A percentile compares a stretch with the other conserved stretches of the same genome.
Evolutionary conservation across 495 filamentous ascomycete genomes (phyloP).

Genomic region (Hypoxylon trugodes): DNA sequence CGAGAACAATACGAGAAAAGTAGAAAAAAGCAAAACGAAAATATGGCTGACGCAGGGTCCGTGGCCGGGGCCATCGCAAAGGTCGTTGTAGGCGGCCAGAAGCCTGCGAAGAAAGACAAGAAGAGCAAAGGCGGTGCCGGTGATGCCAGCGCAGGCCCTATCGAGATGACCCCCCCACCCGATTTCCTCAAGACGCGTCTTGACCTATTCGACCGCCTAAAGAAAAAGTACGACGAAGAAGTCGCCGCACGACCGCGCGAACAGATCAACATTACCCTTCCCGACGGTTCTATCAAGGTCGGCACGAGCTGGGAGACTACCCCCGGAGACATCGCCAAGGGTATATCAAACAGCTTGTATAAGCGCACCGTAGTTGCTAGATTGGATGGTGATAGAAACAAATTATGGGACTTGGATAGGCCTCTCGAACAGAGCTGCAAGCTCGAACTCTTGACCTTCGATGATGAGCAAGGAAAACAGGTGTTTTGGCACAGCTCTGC

Average conservation of each 20-base stretch:
- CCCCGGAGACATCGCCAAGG: slow-evolving; percentile 69
- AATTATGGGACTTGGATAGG: slow-evolving; percentile 90
- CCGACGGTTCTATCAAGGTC: slow-evolving; percentile 65
- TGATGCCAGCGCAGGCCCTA: slow-evolving; percentile 44
- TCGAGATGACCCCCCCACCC: slow-evolving; percentile 73
- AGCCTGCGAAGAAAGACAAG: slow-evolving; percentile 60
- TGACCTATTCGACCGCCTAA: slow-evolving; percentile 85
- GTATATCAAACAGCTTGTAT: slow-evolving; percentile 73
- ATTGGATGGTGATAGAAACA: slow-evolving; percentile 69
- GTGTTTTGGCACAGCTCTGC: slow-evolving; percentile 96
- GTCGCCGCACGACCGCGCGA: slow-evolving; percentile 70
- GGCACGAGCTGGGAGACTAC: slow-evolving; percentile 79
- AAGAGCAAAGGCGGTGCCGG: slow-evolving; percentile 55
- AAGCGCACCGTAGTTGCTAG: slow-evolving; percentile 83
- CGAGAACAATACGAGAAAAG: not conserved
- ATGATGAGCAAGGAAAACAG: slow-evolving; percentile 80
- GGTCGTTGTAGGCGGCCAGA: slow-evolving; percentile 53
- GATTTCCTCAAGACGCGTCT: slow-evolving; percentile 86
- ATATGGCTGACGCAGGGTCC: slow-evolving; percentile 44
- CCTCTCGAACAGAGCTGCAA: slow-evolving; percentile 84
- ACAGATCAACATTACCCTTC: slow-evolving; percentile 71
- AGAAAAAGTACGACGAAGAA: slow-evolving; percentile 80
- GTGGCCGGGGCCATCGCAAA: slow-evolving; percentile 61
- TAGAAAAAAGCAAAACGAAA: not conserved
- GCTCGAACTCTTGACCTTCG: slow-evolving; percentile 83